Base-by-base conservation (phyloP, 345 rosid genomes). In the Arabidopsis arenosa region DNA sequence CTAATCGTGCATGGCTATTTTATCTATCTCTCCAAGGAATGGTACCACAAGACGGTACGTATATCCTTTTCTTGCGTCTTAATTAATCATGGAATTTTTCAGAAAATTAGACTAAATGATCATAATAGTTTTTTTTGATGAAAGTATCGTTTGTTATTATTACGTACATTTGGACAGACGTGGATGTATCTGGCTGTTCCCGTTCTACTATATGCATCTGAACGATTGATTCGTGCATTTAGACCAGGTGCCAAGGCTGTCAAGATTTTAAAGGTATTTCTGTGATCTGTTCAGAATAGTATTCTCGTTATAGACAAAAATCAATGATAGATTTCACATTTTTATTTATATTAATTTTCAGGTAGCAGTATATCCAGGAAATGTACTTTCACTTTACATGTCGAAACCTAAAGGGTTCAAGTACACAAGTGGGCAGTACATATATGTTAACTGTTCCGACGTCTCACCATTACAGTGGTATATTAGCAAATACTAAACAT, bases 151-250 rank as follows among this genome's bases (percentile, higher is more conserved):
- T 78, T 52, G 10, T 39, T 49, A 11, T 37, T 35, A 39, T 15
- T 5, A 18, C 21, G 21, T 18, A 35, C 32, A 3, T 28, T 48
- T 14, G 44, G 64, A 48, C 85, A 92, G 96, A 90, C 98, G 11
- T 90, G 98, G 98, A 90, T 93, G 98, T 93, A 93, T 72, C 78
- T 90, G 9, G 89, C 97, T 7, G 70, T 83, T 48, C 98, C 98
- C 7, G 72, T 88, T 23, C 2, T 80, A 32, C 21, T 93, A 30
- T 88, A 93, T 35, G 85, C 87, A 0, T 77, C 77, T 4, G 94
- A 89, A 74, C 86, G 96, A 11, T 63, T 89, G 68, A 79, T 86
- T 63, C 86, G 96, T 6, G 88, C 82, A 1, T 81, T 89, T 52
- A 75, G 98, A 48, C 88, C 94, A 3, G 86, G 96, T 3, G 81